phyloP scores from a whole-genome alignment of 805 yeast genomes.

The Metschnikowia lachancei region DNA sequence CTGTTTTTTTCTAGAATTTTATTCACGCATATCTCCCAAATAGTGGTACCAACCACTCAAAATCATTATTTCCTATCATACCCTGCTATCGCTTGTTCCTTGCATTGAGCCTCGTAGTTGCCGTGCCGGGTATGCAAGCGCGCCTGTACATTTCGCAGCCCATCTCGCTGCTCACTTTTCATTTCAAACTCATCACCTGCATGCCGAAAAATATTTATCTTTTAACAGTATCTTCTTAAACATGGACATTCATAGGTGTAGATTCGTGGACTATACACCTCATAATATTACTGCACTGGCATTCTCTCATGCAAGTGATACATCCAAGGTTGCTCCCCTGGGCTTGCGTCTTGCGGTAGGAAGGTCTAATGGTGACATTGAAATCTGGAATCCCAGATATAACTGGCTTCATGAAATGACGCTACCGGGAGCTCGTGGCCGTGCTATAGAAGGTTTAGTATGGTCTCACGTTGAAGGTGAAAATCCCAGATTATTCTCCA shows the following conservation, averaged over 20 bases:
- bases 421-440: conserved; percentile 74
- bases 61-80: not conserved
- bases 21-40: too few relatives aligned
- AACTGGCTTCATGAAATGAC: conserved; percentile 76
- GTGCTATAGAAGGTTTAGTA: conserved; percentile 84
- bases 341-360: conserved; percentile 85
- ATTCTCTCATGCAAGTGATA: conserved; percentile 53
- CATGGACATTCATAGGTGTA: conserved; percentile 84
- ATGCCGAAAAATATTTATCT: conserved; percentile 15
- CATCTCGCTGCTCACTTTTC: conserved; percentile 13
- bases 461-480: conserved; percentile 61
- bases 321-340: conserved; percentile 36
- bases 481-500: conserved; percentile 73
- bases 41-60: too few relatives aligned
- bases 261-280: conserved; percentile 87
- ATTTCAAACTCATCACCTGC: conserved; percentile 17
- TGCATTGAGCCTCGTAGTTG: not conserved
- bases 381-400: conserved; percentile 86
- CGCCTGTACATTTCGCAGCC: conserved; percentile 15
- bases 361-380: conserved; percentile 90
- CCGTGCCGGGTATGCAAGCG: not conserved
- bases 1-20: too few relatives aligned
- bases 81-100: not conserved
- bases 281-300: conserved; percentile 79
- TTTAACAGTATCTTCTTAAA: conserved; percentile 5